Evolutionary conservation across 2,329 filamentous ascomycete species (phyloP).

Genomic region (Coniosporium tulheliwenetii): DNA sequence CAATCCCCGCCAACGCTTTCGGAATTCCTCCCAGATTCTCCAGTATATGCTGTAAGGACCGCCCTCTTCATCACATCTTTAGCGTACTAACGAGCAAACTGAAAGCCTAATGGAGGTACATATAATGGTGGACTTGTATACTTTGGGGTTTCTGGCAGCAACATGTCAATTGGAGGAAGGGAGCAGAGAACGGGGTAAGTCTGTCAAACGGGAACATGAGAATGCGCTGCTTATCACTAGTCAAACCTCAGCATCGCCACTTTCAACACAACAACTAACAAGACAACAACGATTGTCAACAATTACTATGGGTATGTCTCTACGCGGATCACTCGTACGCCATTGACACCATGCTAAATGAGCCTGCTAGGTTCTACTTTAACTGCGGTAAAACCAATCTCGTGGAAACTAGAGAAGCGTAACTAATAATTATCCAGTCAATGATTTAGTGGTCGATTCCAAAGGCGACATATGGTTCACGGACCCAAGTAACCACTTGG

Average conservation of each 20-base stretch:
- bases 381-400: conserved; percentile 7
- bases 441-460: conserved; percentile 26
- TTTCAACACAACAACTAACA: conserved; percentile 28
- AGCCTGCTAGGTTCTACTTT: conserved; percentile 16
- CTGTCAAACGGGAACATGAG: too few relatives aligned
- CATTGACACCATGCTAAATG: too few relatives aligned
- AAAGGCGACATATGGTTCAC: conserved; percentile 35
- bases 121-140: conserved; percentile 22
- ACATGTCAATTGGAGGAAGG: conserved; percentile 17
- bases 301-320: conserved; percentile 26
- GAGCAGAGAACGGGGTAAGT: conserved; percentile 15
- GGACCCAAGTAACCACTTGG: conserved; percentile 17
- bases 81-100: too few relatives aligned
- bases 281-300: conserved; percentile 24
- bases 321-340: too few relatives aligned
- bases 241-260: conserved; percentile 20
- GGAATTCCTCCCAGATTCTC: conserved; percentile 24
- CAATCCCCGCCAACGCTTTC: conserved; percentile 22
- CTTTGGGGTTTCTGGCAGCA: conserved; percentile 21
- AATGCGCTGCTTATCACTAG: too few relatives aligned
- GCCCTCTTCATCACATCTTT: too few relatives aligned
- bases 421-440: conserved; percentile 9
- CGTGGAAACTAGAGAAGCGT: too few relatives aligned
- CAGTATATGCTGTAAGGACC: conserved; percentile 18
- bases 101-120: conserved; percentile 22